Evolutionary conservation across 1,284 basidiomycete species (phyloP).

Genomic region (Volvariella volvacea): DNA sequence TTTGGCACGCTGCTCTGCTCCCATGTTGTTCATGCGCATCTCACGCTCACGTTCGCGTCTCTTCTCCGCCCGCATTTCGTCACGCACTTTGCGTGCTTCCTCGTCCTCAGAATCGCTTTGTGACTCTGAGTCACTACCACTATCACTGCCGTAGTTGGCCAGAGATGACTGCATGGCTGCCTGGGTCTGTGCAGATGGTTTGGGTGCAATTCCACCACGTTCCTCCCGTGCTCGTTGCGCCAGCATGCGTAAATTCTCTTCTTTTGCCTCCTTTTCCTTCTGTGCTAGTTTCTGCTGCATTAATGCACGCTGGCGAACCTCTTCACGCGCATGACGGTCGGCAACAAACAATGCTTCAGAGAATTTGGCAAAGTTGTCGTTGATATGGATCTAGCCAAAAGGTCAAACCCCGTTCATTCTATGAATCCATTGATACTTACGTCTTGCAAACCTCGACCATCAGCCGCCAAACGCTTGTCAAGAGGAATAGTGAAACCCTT

Average conservation of each 20-base stretch:
- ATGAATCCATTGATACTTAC: constrained; percentile 42
- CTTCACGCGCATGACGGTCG: constrained; percentile 97
- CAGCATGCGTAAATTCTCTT: constrained; percentile 90
- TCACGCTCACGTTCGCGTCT: constrained; percentile 92
- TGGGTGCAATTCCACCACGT: constrained; percentile 70
- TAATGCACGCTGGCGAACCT: constrained; percentile 90
- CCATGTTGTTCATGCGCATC: constrained; percentile 99
- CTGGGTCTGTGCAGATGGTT: constrained; percentile 51
- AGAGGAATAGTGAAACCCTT: constrained; percentile 99
- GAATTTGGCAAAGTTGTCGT: constrained; percentile 99
- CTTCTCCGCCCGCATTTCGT: constrained; percentile 89
- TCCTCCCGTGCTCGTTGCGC: constrained; percentile 96
- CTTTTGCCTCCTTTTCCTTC: constrained; percentile 96
- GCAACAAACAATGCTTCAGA: constrained; percentile 95
- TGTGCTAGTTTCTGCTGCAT: constrained; percentile 99
- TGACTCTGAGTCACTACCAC: constrained; percentile 43
- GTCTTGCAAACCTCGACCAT: constrained; percentile 95
- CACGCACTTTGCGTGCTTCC: constrained; percentile 80
- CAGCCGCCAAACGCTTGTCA: constrained; percentile 96
- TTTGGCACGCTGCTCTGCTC: constrained; percentile 92
- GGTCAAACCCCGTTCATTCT: constrained; percentile 7
- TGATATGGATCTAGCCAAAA: constrained; percentile 78
- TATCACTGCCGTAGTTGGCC: constrained; percentile 82
- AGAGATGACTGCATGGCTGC: constrained; percentile 71
- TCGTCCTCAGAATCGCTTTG: constrained; percentile 69